Evolutionary conservation across 148 eudicot species (phyloP).

Genomic region (Nepenthes gracilis): DNA sequence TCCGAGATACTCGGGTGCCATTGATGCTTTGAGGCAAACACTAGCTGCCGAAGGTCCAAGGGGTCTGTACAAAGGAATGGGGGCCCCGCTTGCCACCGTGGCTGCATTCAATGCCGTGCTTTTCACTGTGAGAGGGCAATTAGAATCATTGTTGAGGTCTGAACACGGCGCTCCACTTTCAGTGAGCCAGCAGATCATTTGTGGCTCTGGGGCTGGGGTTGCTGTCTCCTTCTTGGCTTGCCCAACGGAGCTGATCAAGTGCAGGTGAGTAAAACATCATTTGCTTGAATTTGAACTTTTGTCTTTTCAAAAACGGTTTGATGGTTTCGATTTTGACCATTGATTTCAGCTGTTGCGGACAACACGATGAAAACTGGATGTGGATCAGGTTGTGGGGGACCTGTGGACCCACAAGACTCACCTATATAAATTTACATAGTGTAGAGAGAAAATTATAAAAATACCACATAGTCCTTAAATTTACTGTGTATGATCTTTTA

Average conservation of each 20-base stretch:
- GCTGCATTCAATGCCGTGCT: conserved; percentile 88
- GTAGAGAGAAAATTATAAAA: no score
- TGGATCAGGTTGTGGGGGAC: no score
- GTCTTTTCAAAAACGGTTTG: background rate
- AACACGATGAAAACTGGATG: background rate
- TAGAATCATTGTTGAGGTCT: conserved; percentile 61
- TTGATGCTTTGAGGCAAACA: conserved; percentile 86
- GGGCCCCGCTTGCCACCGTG: conserved; percentile 98
- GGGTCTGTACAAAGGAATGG: conserved; percentile 95
- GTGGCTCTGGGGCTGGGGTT: conserved; percentile 89
- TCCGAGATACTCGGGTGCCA: conserved; percentile 69
- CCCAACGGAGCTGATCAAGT: conserved; percentile 89
- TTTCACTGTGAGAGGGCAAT: conserved; percentile 81
- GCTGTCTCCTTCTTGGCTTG: conserved; percentile 84
- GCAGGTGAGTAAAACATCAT: conserved; percentile 43
- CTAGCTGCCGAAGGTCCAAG: conserved; percentile 80
- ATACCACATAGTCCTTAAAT: no score
- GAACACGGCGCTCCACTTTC: conserved; percentile 67
- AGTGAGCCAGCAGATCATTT: conserved; percentile 58
- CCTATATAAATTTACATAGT: no score
- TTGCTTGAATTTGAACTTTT: background rate
- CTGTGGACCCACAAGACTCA: no score
- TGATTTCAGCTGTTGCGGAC: background rate
- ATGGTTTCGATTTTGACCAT: background rate
- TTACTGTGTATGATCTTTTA: no score